Evolutionary conservation across 192 early-diverging fungal genomes (phyloP).

Genomic region (Entomortierella parvispora): DNA sequence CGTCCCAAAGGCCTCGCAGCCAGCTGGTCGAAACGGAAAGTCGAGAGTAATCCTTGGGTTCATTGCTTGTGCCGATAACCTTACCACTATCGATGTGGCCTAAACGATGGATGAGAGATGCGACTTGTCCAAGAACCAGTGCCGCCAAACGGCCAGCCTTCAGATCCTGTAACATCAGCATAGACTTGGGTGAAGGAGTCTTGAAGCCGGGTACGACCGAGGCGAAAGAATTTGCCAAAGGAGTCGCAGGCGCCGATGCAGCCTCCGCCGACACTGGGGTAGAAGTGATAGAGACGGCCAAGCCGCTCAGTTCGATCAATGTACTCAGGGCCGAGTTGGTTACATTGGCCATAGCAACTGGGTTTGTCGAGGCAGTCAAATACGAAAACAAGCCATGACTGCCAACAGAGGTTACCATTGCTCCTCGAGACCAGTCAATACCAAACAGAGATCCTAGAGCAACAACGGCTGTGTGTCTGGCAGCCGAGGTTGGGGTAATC

Average conservation of each 20-base stretch:
- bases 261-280: neutral
- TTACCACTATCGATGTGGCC: conserved; percentile 28
- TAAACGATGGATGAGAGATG: conserved; percentile 26
- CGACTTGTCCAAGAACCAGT: conserved; percentile 53
- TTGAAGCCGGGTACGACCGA: conserved; percentile 21
- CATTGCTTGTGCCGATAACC: conserved; percentile 50
- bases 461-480: conserved; percentile 42
- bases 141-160: conserved; percentile 62
- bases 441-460: conserved; percentile 38
- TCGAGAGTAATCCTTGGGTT: conserved; percentile 61
- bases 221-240: conserved; percentile 3
- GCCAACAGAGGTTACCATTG: conserved; percentile 27
- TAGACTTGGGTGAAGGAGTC: conserved; percentile 27
- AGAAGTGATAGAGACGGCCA: conserved; percentile 24
- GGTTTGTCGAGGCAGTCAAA: conserved; percentile 14
- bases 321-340: conserved; percentile 33
- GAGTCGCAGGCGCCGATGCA: neutral
- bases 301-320: conserved; percentile 34
- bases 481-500: conserved; percentile 46
- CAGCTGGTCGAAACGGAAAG: conserved; percentile 58
- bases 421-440: conserved; percentile 34
- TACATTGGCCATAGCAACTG: conserved; percentile 23
- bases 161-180: conserved; percentile 51
- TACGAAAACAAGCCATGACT: conserved; percentile 41
- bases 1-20: conserved; percentile 62